Conservation (phyloP, 2,329 filamentous ascomycete species). For the Stachybotrys echinatus region DNA sequence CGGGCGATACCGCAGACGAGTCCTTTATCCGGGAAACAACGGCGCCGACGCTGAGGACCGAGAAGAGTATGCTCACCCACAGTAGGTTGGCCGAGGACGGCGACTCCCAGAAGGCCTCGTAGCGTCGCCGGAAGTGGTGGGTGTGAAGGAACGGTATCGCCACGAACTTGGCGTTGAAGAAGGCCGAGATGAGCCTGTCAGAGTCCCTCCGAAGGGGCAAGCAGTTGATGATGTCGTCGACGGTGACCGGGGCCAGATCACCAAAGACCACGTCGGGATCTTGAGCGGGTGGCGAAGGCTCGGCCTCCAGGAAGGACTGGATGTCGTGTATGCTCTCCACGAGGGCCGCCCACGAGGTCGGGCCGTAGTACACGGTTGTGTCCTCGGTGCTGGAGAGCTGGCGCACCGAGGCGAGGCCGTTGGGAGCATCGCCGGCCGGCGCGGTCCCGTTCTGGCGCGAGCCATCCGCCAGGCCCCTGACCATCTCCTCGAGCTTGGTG, state of each 20-base stretch:
- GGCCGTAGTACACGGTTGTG: slow-evolving; percentile 24
- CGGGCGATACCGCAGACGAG: slow-evolving; percentile 10
- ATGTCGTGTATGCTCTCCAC: slow-evolving; percentile 37
- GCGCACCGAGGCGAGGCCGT: background rate
- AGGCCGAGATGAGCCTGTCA: slow-evolving; percentile 29
- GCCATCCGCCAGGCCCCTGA: slow-evolving; percentile 26
- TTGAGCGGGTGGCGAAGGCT: slow-evolving; percentile 7
- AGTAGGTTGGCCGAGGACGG: slow-evolving; percentile 34
- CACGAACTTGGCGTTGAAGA: slow-evolving; percentile 33
- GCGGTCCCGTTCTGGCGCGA: background rate
- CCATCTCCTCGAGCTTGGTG: slow-evolving; percentile 34
- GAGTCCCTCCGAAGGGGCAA: slow-evolving; percentile 30
- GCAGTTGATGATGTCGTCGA: slow-evolving; percentile 23
- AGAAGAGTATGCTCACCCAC: slow-evolving; percentile 47
- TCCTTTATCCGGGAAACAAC: slow-evolving; percentile 25
- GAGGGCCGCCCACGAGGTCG: slow-evolving; percentile 35
- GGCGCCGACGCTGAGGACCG: slow-evolving; percentile 36
- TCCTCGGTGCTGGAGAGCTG: background rate
- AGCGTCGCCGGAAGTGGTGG: slow-evolving; percentile 41
- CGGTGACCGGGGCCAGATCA: slow-evolving; percentile 16
- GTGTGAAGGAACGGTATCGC: slow-evolving; percentile 32
- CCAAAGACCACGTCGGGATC: slow-evolving; percentile 28
- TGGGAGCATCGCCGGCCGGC: background rate
- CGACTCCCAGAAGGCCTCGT: slow-evolving; percentile 40
- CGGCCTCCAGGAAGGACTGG: slow-evolving; percentile 24